phyloP scores from a whole-genome alignment of 768 basidiomycete genomes.

The Lactifluus pinguis region DNA sequence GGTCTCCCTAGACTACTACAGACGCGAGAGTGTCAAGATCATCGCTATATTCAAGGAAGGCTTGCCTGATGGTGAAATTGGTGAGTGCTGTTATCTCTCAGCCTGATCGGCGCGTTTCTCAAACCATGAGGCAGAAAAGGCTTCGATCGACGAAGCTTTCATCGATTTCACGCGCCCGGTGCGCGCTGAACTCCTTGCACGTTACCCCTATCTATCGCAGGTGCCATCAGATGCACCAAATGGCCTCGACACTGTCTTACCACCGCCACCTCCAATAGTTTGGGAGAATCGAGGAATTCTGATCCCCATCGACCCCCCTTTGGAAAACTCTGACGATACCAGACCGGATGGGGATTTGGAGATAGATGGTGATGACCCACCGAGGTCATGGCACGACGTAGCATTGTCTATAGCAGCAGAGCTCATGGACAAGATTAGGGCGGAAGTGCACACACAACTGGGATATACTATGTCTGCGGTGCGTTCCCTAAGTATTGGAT shows the following conservation, averaged over 20 bases:
- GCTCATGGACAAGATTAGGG: conserved; percentile 67
- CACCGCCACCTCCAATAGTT: conserved; percentile 53
- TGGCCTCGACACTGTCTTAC: conserved; percentile 70
- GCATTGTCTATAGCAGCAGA: conserved; percentile 85
- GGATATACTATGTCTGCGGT: conserved; percentile 95
- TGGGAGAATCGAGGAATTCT: conserved; percentile 58
- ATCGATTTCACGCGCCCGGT: conserved; percentile 82
- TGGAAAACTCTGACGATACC: conserved; percentile 3
- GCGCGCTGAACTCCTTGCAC: conserved; percentile 61
- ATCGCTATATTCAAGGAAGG: conserved; percentile 72
- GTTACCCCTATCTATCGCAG: conserved; percentile 67
- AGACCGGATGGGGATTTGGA: not conserved
- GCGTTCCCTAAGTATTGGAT: conserved; percentile 22
- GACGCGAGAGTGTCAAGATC: conserved; percentile 85
- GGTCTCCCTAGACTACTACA: conserved; percentile 91
- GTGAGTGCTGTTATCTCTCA: conserved; percentile 31
- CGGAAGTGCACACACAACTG: conserved; percentile 55
- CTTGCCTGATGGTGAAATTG: conserved; percentile 73
- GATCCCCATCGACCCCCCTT: conserved; percentile 42
- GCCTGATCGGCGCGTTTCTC: not conserved
- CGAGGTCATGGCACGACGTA: conserved; percentile 82
- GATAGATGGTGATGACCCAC: conserved; percentile 25
- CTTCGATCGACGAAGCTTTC: conserved; percentile 96
- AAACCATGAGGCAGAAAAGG: conserved; percentile 58
- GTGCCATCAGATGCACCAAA: conserved; percentile 59